A percentile compares a stretch with the other conserved stretches of the same genome.
phyloP scores from a whole-genome alignment of 2,329 filamentous ascomycete genomes.

The Colletotrichum coccodes region DNA sequence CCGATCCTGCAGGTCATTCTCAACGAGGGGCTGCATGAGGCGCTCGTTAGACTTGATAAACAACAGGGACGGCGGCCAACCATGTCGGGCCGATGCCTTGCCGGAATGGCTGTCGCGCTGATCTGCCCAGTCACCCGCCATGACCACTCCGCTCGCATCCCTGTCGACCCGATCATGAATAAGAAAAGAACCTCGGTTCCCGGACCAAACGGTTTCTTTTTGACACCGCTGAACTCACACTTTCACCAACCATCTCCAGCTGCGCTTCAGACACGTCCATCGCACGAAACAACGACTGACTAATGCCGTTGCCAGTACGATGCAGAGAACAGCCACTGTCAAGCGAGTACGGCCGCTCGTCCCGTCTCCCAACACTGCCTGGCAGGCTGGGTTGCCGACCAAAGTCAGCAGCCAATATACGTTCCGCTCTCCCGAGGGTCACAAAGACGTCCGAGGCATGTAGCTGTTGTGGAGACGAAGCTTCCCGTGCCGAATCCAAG shows the following conservation, averaged over 20 bases:
- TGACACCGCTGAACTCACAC: slow-evolving; percentile 24
- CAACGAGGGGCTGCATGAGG: background rate
- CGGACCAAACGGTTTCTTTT: background rate
- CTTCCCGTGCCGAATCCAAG: slow-evolving; percentile 43
- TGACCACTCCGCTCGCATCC: background rate
- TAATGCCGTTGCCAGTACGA: slow-evolving; percentile 36
- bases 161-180: background rate
- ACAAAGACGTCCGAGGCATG: slow-evolving; percentile 40
- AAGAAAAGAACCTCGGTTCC: slow-evolving; percentile 14
- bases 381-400: slow-evolving; percentile 26
- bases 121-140: background rate
- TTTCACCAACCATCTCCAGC: slow-evolving; percentile 35
- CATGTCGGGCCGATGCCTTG: slow-evolving; percentile 13
- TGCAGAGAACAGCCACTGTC: slow-evolving; percentile 37
- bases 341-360: slow-evolving; percentile 21
- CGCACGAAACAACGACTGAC: slow-evolving; percentile 35
- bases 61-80: slow-evolving; percentile 11
- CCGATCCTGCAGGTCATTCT: background rate
- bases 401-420: slow-evolving; percentile 40
- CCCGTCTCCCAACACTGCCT: slow-evolving; percentile 19
- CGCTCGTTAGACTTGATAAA: slow-evolving; percentile 5
- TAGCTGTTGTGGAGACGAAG: slow-evolving; percentile 36
- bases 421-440: slow-evolving; percentile 37
- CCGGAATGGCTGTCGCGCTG: background rate
- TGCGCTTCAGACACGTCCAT: slow-evolving; percentile 35